Percentiles rank a stretch among this genome's conserved stretches.
Conservation (phyloP, 805 yeast genomes). For the Ogataea sp. region DNA sequence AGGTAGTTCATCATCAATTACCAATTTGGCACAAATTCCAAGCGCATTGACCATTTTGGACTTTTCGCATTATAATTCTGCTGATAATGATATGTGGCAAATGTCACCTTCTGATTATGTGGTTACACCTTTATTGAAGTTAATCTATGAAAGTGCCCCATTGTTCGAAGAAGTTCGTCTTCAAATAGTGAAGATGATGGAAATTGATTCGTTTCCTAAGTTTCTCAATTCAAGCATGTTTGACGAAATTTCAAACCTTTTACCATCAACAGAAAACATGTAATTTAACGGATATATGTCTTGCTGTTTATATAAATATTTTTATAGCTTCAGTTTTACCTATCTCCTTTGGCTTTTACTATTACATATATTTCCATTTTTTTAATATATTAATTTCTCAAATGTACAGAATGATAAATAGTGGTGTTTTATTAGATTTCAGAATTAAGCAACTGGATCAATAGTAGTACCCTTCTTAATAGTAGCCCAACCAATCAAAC, state of each 20-base stretch:
- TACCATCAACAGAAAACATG: not conserved
- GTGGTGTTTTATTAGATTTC: not conserved
- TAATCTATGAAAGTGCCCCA: slow-evolving; percentile 31
- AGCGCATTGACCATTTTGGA: not conserved
- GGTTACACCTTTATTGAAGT: slow-evolving; percentile 24
- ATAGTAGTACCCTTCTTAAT: slow-evolving; percentile 88
- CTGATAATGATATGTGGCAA: not conserved
- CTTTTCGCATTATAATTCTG: not conserved
- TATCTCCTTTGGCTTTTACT: too few relatives aligned
- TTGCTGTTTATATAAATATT: too few relatives aligned
- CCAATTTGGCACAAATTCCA: not conserved
- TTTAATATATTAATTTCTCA: too few relatives aligned
- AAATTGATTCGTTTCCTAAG: slow-evolving; percentile 66
- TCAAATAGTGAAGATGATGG: slow-evolving; percentile 53
- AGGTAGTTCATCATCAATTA: not conserved
- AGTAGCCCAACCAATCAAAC: slow-evolving; percentile 99
- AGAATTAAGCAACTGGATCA: slow-evolving; percentile 45
- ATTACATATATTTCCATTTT: not conserved
- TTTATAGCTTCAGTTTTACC: too few relatives aligned
- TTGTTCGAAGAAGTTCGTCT: slow-evolving; percentile 40
- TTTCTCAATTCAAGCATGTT: slow-evolving; percentile 40
- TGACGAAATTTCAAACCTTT: slow-evolving; percentile 19
- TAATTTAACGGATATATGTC: not conserved
- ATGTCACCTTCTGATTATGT: slow-evolving; percentile 26
- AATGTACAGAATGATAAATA: not conserved